Evolutionary conservation across 345 rosid genomes (phyloP).

Genomic region (Hevea brasiliensis): DNA sequence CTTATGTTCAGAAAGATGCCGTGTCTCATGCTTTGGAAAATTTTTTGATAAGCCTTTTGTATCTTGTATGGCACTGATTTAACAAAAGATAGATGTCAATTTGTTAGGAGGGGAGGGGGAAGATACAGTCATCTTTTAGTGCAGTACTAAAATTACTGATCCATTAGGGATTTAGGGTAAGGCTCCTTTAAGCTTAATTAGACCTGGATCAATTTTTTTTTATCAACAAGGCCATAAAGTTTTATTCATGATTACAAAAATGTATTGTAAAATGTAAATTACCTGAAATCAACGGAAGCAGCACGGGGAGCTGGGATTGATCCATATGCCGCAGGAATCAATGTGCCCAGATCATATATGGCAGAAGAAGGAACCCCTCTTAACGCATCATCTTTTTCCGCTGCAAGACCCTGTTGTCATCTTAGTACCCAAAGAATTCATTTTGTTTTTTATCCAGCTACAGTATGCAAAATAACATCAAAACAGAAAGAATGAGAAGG

Average conservation of each 20-base stretch:
- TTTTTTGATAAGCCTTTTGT: slow-evolving; percentile 60
- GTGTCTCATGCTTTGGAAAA: slow-evolving; percentile 59
- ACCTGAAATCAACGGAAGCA: slow-evolving; percentile 68
- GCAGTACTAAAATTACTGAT: not conserved
- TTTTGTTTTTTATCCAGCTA: not conserved
- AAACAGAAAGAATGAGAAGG: not conserved
- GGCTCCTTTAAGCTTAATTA: not conserved
- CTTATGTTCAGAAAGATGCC: slow-evolving; percentile 81
- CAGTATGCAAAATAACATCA: not conserved
- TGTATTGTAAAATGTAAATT: slow-evolving; percentile 3
- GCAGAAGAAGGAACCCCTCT: slow-evolving; percentile 56
- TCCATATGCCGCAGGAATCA: slow-evolving; percentile 49
- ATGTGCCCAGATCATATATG: slow-evolving; percentile 34
- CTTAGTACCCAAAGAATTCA: slow-evolving; percentile 31
- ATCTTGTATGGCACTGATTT: slow-evolving; percentile 51
- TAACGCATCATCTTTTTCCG: slow-evolving; percentile 59
- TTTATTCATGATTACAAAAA: not conserved
- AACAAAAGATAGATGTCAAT: slow-evolving; percentile 7
- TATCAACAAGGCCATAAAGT: not conserved
- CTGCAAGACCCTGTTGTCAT: slow-evolving; percentile 80
- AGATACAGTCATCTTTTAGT: not conserved
- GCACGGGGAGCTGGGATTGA: slow-evolving; percentile 47
- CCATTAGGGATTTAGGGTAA: not conserved
- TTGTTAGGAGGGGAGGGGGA: not conserved
- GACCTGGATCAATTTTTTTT: not conserved